A percentile compares a stretch with the other conserved stretches of the same genome.
These are phyloP conservation scores for Gloeopeniophorella convolvens DNA, from an alignment of 768 basidiomycete species.

Conservation along the genomic window DNA sequence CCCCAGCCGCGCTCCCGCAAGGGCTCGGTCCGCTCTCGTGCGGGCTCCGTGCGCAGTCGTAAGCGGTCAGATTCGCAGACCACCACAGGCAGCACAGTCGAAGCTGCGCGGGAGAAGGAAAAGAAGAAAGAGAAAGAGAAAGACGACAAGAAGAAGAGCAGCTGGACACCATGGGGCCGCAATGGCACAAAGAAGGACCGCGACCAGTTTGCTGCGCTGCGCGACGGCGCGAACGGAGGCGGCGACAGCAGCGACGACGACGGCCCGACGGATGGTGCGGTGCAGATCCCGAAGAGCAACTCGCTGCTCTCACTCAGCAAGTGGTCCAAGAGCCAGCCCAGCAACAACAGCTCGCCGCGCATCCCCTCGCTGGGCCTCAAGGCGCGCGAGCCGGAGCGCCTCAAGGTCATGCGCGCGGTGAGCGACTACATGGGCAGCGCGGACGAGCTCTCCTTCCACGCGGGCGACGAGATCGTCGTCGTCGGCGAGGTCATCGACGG, in stretches of 20 bases:
- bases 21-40: conserved; percentile 33
- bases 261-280: conserved; percentile 26
- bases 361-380: conserved; percentile 24
- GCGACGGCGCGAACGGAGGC: conserved; percentile 39
- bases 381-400: conserved; percentile 27
- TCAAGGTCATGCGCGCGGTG: conserved; percentile 53
- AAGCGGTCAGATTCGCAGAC: conserved; percentile 56
- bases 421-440: conserved; percentile 69
- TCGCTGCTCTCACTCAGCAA: conserved; percentile 19
- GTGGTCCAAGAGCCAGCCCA: conserved; percentile 13
- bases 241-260: conserved; percentile 26
- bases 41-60: conserved; percentile 41
- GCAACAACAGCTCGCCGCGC: conserved; percentile 2
- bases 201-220: conserved; percentile 52
- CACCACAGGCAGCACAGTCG: conserved; percentile 32
- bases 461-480: conserved; percentile 71
- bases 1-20: conserved; percentile 20
- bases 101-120: conserved; percentile 30
- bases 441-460: conserved; percentile 72
- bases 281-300: conserved; percentile 1
- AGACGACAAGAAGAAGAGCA: conserved; percentile 56
- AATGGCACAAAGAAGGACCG: conserved; percentile 20
- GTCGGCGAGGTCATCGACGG: conserved; percentile 77
- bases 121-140: conserved; percentile 39
- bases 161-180: conserved; percentile 17